A percentile compares a stretch with the other conserved stretches of the same genome.
Evolutionary conservation across 1,284 basidiomycete species (phyloP).

Genomic region (Leccinum pallidistipes): DNA sequence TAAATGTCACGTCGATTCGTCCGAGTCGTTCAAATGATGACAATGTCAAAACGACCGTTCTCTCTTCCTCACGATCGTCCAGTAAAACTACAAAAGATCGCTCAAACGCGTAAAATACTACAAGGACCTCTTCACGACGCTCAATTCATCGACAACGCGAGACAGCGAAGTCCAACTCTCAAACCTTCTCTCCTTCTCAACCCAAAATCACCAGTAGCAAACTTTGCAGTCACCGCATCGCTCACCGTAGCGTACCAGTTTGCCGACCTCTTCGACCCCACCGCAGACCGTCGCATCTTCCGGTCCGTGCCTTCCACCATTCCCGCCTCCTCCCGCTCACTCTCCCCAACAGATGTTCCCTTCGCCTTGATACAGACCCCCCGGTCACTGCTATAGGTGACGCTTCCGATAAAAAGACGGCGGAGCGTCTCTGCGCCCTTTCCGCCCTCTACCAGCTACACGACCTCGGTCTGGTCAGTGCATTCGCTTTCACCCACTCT

Average conservation of each 20-base stretch:
- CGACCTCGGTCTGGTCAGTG: slow-evolving; percentile 53
- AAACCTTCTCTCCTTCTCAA: slow-evolving; percentile 39
- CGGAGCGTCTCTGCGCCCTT: slow-evolving; percentile 76
- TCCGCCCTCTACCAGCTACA: slow-evolving; percentile 73
- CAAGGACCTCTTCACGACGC: slow-evolving; percentile 30
- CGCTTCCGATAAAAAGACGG: slow-evolving; percentile 61
- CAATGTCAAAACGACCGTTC: slow-evolving; percentile 18
- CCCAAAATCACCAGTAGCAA: slow-evolving; percentile 48
- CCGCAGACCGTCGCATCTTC: slow-evolving; percentile 16
- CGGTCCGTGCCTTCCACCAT: slow-evolving; percentile 20
- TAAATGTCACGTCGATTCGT: neutral
- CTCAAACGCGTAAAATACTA: slow-evolving; percentile 1
- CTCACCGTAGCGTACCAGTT: slow-evolving; percentile 20
- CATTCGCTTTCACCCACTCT: neutral
- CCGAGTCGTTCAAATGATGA: neutral
- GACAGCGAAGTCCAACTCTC: slow-evolving; percentile 17
- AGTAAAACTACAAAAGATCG: slow-evolving; percentile 11
- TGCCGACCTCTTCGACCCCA: slow-evolving; percentile 18
- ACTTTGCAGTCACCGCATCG: slow-evolving; percentile 27
- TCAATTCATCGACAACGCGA: slow-evolving; percentile 23
- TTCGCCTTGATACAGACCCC: slow-evolving; percentile 44
- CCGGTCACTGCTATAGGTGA: slow-evolving; percentile 63
- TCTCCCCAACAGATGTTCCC: slow-evolving; percentile 43
- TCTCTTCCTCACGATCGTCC: slow-evolving; percentile 9
- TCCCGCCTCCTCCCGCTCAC: neutral